A percentile compares a stretch with the other conserved stretches of the same genome.
Evolutionary conservation across 1,284 basidiomycete species (phyloP).

Genomic region (Cronartium quercuum): DNA sequence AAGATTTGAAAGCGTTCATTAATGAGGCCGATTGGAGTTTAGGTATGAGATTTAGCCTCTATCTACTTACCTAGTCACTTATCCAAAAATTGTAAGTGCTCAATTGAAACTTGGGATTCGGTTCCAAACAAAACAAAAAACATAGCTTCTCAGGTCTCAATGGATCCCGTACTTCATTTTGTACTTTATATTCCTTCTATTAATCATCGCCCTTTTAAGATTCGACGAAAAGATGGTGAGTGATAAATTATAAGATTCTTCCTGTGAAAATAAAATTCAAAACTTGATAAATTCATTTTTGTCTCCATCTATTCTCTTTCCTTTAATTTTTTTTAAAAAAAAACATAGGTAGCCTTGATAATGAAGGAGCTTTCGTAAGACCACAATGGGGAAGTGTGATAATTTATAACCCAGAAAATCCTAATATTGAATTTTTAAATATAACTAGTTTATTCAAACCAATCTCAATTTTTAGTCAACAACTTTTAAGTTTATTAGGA

Average conservation of each 20-base stretch:
- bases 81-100: neutral
- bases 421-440: conserved; percentile 41
- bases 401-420: conserved; percentile 59
- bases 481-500: conserved; percentile 50
- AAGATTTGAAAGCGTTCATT: conserved; percentile 80
- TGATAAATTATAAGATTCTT: conserved; percentile 4
- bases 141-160: conserved; percentile 70
- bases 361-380: conserved; percentile 64
- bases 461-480: conserved; percentile 54
- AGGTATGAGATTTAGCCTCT: conserved; percentile 55
- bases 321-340: conserved; percentile 50
- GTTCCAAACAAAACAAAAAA: neutral
- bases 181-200: conserved; percentile 78
- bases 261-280: conserved; percentile 34
- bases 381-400: conserved; percentile 94
- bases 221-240: conserved; percentile 60
- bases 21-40: conserved; percentile 94
- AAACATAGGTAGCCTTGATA: conserved; percentile 4
- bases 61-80: neutral
- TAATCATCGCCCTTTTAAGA: conserved; percentile 62
- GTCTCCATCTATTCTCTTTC: neutral
- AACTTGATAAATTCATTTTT: no score
- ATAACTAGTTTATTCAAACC: conserved; percentile 52
- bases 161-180: conserved; percentile 88
- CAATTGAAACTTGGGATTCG: no score